phyloP scores from a whole-genome alignment of 768 basidiomycete genomes.

The Suillus paluster region DNA sequence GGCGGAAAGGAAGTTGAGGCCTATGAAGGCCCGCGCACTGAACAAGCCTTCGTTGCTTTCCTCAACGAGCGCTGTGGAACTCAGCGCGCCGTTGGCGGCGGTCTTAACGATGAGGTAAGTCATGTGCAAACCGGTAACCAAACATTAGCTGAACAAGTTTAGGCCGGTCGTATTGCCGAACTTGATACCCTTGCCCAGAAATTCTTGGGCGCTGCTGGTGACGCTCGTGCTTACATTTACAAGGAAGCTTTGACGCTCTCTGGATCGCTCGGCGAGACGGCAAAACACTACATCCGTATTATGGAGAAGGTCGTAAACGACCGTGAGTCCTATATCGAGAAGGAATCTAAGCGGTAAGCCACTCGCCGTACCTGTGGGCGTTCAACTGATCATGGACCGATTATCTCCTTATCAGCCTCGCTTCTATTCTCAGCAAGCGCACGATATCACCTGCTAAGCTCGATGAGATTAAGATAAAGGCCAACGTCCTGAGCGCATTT shows the following conservation, averaged over 20 bases:
- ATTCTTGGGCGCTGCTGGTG: constrained; percentile 67
- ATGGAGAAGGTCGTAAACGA: constrained; percentile 86
- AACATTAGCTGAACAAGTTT: constrained; percentile 12
- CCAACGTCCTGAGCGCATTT: constrained; percentile 81
- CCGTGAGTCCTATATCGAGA: constrained; percentile 76
- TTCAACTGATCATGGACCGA: constrained; percentile 10
- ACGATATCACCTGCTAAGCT: constrained; percentile 77
- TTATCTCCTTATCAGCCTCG: constrained; percentile 51
- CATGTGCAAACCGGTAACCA: neutral
- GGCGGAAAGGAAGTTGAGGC: constrained; percentile 62
- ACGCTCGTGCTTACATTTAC: constrained; percentile 62
- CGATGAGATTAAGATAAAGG: constrained; percentile 93
- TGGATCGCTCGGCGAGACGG: constrained; percentile 53
- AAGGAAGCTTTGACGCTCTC: constrained; percentile 61
- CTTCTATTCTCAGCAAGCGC: constrained; percentile 77
- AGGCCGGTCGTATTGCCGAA: constrained; percentile 83
- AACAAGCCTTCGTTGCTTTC: constrained; percentile 76
- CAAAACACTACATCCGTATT: constrained; percentile 83
- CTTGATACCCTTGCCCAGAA: constrained; percentile 79
- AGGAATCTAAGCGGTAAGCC: constrained; percentile 81
- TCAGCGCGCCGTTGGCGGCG: constrained; percentile 80
- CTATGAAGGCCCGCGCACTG: constrained; percentile 75
- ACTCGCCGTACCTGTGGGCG: neutral
- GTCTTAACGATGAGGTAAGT: constrained; percentile 69
- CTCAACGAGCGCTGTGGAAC: constrained; percentile 90